Base-by-base conservation (phyloP, 257 asterid genomes). In the Nicotiana undulata region DNA sequence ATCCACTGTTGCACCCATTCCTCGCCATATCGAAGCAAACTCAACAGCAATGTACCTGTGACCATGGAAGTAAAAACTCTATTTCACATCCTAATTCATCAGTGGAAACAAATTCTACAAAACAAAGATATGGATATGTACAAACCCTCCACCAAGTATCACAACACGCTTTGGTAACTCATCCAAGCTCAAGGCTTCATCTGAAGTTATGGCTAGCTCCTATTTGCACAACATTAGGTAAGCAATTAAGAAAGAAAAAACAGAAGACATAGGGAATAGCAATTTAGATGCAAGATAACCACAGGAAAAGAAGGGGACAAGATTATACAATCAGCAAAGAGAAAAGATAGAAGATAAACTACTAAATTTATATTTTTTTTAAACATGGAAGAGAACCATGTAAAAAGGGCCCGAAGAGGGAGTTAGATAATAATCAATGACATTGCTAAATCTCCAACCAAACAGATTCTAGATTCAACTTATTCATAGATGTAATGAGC, bases 21-120 rank as follows among this genome's bases (percentile, higher is more conserved):
- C 99, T 67, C 99, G 90, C 99, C 99, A 96, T 87, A 96, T 96
- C 31, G 99, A 96, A 87, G 99, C 99, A 87, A 96, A 96, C 92
- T 96, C 99, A 83, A 96, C 98, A 75, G 99, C 95, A 88, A 96
- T 96, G 65, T 96, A 96, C 93, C 99, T 96, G 76, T 28, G 76
- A 55, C 18, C 64, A 18, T 26, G 65, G 34, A n/a, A 40, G 65
- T 46, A 60, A 40, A 85, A 16, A 46, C 46, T 31, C 67, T 82
- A 75, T 51, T 28, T 77, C 44, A 79, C 76, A 29, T 81, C 79
- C 75, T 63, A 53, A 61, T 61, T 63, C 83, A 68, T 58, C 84
- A 32, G 80, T 34, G 77, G 22, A 26, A 84, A 72, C 29, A 15
- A 63, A 77, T 15, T 49, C 17, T 77, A 79, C 26, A 75, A 37